Base-by-base conservation (phyloP, 176 grass and related monocot genomes). In the Hsuehochloa calcarea region DNA sequence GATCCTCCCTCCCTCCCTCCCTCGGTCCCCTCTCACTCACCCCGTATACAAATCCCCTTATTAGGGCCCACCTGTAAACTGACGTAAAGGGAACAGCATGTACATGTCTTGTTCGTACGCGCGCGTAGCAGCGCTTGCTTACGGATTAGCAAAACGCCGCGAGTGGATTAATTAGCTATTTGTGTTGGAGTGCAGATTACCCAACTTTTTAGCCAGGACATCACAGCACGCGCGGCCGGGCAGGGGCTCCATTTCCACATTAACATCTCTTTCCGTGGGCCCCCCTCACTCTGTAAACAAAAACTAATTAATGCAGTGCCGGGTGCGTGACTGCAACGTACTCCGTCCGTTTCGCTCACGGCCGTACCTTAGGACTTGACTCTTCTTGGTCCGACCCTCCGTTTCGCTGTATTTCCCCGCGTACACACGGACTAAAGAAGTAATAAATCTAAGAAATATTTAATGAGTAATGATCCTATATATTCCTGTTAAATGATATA, bases 211-310 rank as follows among this genome's bases (percentile, higher is more conserved):
- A 63, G 77, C 4, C 19, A 70, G 15, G 61, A 65, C 72, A 86
- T 62, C 58, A 47, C 88, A 77, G 3, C 54, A 62, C 44, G 3
- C 54, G 47, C 29, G 68, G 29, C 49, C 20, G 52, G 84, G n/a
- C n/a, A n/a, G n/a, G n/a, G n/a, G 76, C 79, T 71, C 84, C 84
- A 78, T 86, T 86, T 86, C 66, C 84, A 87, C 80, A 8, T 56
- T 74, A 38, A 49, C 84, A 67, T 90, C 84, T 6, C 84, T 90
- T 51, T 90, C 84, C 78, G 43, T 50, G 83, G 15, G 1, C 31
- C 31, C 45, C 79, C 78, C 37, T n/a, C n/a, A n/a, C 17, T 79
- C n/a, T 10, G 59, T 40, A 43, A 84, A 65, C 74, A 83, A 79
- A 68, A 78, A 35, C 68, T 68, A 74, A 68, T 87, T 87, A 83